Base-by-base conservation (phyloP, 2,329 filamentous ascomycete genomes). In the Intubia oerlemansii region DNA sequence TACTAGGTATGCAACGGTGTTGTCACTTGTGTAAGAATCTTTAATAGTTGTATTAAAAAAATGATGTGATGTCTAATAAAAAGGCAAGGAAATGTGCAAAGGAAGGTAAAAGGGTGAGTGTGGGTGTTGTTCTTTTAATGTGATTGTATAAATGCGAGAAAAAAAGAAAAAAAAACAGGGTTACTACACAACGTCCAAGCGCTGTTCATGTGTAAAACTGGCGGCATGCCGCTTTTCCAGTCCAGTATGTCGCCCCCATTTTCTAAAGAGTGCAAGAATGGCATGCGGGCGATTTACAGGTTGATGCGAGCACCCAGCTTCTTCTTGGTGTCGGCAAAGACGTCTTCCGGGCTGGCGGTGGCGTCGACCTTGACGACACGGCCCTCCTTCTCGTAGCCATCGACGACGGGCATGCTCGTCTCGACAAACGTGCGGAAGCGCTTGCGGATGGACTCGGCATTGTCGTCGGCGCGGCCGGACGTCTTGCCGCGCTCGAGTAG, bases 371-470 rank as follows among this genome's bases (percentile, higher is more conserved):
- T 78, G 48, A 91, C 66, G 11, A 95, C 81, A 46, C 73, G 72
- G 42, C 66, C 70, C 53, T 84, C 59, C 42, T 60, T 59, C 44
- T 75, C 71, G 49, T 77, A 95, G 48, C 80, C 68, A 41, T 91
- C 65, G 31, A 98, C 81, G 26, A 95, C 88, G 16, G 88, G 88
- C 85, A 95, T 93, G 54, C 81, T 92, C 3, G 82, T 92, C 53
- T 95, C 82, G 42, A 90, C 59, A 47, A 95, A 98, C 4, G 76
- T 84, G 46, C 70, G 72, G 63, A 98, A 98, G 32, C 88, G 68
- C 72, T 98, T 98, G 57, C 78, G 75, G 50, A 95, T 98, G 44
- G 73, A 82, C 54, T 92, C 88, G 32, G 71, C 75, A 48, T 98
- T 98, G 56, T 98, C 88, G 51, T 98, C 88, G 28, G 75, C 59